Conservation (phyloP, 805 yeast species). For the Lachancea nothofagi region DNA sequence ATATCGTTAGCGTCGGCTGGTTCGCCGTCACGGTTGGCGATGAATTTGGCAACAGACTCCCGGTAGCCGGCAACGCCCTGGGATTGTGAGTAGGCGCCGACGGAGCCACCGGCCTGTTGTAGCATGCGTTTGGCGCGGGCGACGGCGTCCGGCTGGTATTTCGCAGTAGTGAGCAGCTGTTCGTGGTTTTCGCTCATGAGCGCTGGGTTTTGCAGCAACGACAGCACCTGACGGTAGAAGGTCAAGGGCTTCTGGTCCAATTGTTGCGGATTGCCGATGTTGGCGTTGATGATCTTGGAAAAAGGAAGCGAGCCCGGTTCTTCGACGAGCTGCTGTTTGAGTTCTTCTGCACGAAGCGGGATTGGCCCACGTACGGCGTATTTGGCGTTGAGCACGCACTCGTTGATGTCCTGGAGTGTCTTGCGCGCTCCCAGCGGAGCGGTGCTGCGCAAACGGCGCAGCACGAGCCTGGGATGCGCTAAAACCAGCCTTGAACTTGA, state of each 20-base stretch:
- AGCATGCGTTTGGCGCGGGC: slow-evolving; percentile 62
- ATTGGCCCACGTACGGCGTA: slow-evolving; percentile 95
- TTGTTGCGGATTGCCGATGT: slow-evolving; percentile 98
- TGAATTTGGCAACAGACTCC: slow-evolving; percentile 74
- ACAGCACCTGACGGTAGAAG: slow-evolving; percentile 88
- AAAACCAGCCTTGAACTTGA: background rate
- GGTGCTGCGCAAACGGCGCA: slow-evolving; percentile 5
- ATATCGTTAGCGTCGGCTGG: slow-evolving; percentile 64
- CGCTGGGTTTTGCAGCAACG: slow-evolving; percentile 80
- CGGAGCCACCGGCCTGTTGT: slow-evolving; percentile 58
- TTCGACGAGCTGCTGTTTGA: slow-evolving; percentile 49
- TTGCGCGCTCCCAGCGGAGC: background rate
- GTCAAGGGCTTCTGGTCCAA: slow-evolving; percentile 89
- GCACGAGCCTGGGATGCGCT: slow-evolving; percentile 3
- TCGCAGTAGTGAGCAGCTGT: too few relatives aligned
- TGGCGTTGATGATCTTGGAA: slow-evolving; percentile 73
- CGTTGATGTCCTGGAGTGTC: slow-evolving; percentile 53
- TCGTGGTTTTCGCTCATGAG: too few relatives aligned
- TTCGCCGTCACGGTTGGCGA: slow-evolving; percentile 71
- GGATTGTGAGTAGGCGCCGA: slow-evolving; percentile 93
- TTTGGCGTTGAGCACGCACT: slow-evolving; percentile 72
- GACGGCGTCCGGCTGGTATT: slow-evolving; percentile 64
- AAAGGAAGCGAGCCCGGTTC: slow-evolving; percentile 69
- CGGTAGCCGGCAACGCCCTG: slow-evolving; percentile 78
- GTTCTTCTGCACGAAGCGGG: slow-evolving; percentile 89